Conservation (phyloP, 495 filamentous ascomycete species). For the Penicillium fimorum region DNA sequence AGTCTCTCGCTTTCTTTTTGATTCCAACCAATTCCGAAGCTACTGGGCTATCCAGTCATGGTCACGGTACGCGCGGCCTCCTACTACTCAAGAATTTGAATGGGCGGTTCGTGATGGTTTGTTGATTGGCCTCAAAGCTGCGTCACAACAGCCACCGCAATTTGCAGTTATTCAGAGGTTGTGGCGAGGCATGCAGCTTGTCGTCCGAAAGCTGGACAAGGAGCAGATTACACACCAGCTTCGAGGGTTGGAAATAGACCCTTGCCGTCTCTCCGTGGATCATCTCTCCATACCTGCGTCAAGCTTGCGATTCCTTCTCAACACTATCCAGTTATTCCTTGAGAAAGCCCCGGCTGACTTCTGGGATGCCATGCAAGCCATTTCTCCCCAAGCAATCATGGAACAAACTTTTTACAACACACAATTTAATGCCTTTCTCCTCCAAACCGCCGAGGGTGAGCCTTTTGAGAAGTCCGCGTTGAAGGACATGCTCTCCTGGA, state of each 20-base stretch:
- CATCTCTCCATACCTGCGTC: slow-evolving; percentile 64
- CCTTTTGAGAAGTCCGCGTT: slow-evolving; percentile 54
- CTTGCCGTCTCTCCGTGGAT: slow-evolving; percentile 73
- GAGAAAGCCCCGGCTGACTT: slow-evolving; percentile 73
- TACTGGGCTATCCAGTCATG: slow-evolving; percentile 70
- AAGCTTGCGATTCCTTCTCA: slow-evolving; percentile 60
- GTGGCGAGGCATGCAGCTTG: slow-evolving; percentile 71
- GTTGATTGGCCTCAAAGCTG: slow-evolving; percentile 33
- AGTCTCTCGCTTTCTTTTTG: slow-evolving; percentile 78
- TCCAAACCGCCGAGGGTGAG: slow-evolving; percentile 53
- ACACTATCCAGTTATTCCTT: slow-evolving; percentile 64
- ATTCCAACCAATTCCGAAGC: slow-evolving; percentile 53
- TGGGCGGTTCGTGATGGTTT: slow-evolving; percentile 75
- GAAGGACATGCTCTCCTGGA: slow-evolving; percentile 68
- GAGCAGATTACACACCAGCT: slow-evolving; percentile 74
- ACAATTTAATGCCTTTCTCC: slow-evolving; percentile 60
- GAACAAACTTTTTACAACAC: slow-evolving; percentile 75
- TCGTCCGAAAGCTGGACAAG: slow-evolving; percentile 68
- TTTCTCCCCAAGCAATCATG: slow-evolving; percentile 68
- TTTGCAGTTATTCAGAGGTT: slow-evolving; percentile 57
- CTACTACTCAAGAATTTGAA: slow-evolving; percentile 71
- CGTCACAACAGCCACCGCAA: slow-evolving; percentile 49
- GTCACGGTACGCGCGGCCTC: slow-evolving; percentile 53
- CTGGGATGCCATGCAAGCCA: slow-evolving; percentile 80
- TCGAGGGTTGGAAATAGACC: slow-evolving; percentile 72